These are phyloP conservation scores for Pyrrhoderma noxium DNA, from an alignment of 1,284 basidiomycete species.

Conservation along the genomic window DNA sequence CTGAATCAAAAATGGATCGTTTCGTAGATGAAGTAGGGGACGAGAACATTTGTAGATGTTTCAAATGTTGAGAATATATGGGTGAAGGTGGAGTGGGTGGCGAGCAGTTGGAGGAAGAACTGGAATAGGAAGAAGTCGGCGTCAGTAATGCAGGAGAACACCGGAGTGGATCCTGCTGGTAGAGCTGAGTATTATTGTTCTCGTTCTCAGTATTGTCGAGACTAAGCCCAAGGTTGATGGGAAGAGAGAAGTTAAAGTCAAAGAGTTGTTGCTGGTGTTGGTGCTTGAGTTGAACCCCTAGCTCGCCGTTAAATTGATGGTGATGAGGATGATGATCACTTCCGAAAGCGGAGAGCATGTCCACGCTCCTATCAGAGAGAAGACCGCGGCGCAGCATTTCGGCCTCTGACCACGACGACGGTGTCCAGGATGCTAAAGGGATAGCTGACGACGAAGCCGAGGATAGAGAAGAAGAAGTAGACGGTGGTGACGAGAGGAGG, in stretches of 20 bases:
- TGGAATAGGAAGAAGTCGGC: not conserved
- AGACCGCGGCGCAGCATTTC: slow-evolving; percentile 8
- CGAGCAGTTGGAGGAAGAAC: not conserved
- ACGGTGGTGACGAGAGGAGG: not conserved
- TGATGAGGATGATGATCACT: no score
- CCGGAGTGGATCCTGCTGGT: no score
- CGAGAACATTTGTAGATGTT: not conserved
- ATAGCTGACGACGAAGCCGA: not conserved
- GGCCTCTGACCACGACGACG: slow-evolving; percentile 10
- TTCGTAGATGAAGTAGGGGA: not conserved
- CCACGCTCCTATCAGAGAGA: not conserved
- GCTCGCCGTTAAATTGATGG: no score
- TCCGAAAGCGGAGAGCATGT: no score
- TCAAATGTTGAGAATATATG: not conserved
- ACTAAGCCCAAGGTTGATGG: not conserved
- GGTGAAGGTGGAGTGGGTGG: not conserved
- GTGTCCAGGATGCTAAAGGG: not conserved
- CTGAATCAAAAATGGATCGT: no score
- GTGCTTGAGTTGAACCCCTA: not conserved
- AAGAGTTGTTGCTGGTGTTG: slow-evolving; percentile 7
- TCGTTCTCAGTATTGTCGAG: not conserved
- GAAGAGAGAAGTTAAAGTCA: slow-evolving; percentile 13
- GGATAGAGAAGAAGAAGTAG: slow-evolving; percentile 1
- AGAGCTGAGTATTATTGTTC: not conserved
- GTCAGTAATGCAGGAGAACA: not conserved